Conservation (phyloP, 495 filamentous ascomycete genomes). For the Trichocladium uniseriatum region DNA sequence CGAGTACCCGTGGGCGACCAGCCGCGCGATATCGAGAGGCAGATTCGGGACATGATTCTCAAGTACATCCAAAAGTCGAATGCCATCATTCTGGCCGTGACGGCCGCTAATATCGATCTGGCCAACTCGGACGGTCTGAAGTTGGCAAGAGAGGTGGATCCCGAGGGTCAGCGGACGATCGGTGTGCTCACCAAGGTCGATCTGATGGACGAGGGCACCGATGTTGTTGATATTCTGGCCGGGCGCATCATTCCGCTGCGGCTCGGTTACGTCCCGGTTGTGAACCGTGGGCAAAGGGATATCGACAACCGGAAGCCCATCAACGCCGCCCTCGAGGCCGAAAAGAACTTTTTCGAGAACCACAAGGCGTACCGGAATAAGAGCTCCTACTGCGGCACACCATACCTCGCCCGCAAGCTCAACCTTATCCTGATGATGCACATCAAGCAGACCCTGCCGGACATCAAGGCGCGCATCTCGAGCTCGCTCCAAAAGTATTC, state of each 20-base stretch:
- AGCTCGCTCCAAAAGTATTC: constrained; percentile 88
- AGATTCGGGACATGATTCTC: constrained; percentile 97
- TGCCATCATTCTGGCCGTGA: constrained; percentile 95
- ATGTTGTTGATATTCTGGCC: constrained; percentile 98
- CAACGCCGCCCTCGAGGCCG: constrained; percentile 82
- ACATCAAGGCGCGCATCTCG: constrained; percentile 93
- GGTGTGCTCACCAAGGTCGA: constrained; percentile 99
- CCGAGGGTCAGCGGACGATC: constrained; percentile 95
- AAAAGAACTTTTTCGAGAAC: constrained; percentile 96
- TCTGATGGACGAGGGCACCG: constrained; percentile 98
- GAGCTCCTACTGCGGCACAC: constrained; percentile 95
- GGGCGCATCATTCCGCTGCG: constrained; percentile 95
- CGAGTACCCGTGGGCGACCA: constrained; percentile 98
- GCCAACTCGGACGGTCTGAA: constrained; percentile 98
- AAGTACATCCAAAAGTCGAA: constrained; percentile 98
- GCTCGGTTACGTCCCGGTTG: constrained; percentile 94
- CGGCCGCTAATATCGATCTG: constrained; percentile 92
- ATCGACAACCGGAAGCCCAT: constrained; percentile 96
- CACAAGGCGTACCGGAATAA: constrained; percentile 99
- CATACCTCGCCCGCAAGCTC: constrained; percentile 90
- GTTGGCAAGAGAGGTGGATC: constrained; percentile 93
- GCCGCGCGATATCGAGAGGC: constrained; percentile 93
- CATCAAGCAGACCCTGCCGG: constrained; percentile 98
- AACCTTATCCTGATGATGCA: constrained; percentile 99
- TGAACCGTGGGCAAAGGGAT: constrained; percentile 97